Evolutionary conservation across 2,329 filamentous ascomycete genomes (phyloP).

Genomic region (Sporothrix mexicana): DNA sequence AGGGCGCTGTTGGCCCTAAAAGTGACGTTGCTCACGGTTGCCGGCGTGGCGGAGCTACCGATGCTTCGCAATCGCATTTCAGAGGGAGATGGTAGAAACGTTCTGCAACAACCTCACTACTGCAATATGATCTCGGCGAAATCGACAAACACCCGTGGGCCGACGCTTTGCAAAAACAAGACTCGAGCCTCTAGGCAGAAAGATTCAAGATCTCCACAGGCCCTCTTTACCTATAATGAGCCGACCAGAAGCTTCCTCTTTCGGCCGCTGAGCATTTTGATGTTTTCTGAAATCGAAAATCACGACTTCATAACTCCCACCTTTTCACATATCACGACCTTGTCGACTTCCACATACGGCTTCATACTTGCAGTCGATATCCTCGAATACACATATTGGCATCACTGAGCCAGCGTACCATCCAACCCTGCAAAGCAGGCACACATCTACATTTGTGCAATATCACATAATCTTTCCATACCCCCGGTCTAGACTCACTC

Average conservation of each 20-base stretch:
- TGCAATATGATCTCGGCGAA: not conserved
- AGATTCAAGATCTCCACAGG: not conserved
- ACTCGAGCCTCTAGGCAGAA: not conserved
- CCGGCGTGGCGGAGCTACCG: conserved; percentile 6
- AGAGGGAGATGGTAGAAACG: not conserved
- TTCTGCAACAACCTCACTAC: not conserved
- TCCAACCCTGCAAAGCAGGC: not conserved
- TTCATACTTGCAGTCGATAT: too few relatives aligned
- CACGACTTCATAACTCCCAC: not conserved
- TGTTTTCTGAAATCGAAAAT: not conserved
- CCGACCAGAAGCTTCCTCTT: not conserved
- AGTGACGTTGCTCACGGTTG: conserved; percentile 17
- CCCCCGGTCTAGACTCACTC: too few relatives aligned
- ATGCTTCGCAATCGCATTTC: conserved; percentile 22
- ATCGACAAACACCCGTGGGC: conserved; percentile 1
- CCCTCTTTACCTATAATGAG: not conserved
- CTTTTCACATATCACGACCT: not conserved
- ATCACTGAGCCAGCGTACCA: not conserved
- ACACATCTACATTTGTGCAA: too few relatives aligned
- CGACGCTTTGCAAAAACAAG: not conserved
- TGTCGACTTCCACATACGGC: too few relatives aligned
- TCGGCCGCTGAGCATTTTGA: not conserved
- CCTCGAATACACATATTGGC: too few relatives aligned
- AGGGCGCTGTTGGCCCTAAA: not conserved
- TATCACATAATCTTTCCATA: not conserved